A percentile compares a stretch with the other conserved stretches of the same genome.
Conservation (phyloP, 2,329 filamentous ascomycete species). For the Fusarium sp. region DNA sequence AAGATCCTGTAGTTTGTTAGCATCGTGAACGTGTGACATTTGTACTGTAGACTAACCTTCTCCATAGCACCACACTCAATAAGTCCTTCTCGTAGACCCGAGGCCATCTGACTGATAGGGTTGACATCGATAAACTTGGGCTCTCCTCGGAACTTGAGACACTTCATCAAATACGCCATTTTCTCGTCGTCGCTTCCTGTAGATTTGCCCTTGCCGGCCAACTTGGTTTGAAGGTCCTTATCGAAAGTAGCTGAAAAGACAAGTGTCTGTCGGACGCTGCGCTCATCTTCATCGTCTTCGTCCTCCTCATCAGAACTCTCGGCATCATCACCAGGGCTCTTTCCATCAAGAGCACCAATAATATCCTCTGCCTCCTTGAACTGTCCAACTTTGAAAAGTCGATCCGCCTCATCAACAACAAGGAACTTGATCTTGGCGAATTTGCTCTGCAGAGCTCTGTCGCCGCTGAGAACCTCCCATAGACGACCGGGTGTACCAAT, state of each 20-base stretch:
- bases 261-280: conserved; percentile 76
- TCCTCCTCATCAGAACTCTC: conserved; percentile 63
- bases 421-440: conserved; percentile 83
- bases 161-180: conserved; percentile 92
- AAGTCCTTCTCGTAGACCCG: conserved; percentile 85
- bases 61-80: conserved; percentile 94
- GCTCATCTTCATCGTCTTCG: conserved; percentile 59
- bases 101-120: conserved; percentile 88
- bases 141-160: conserved; percentile 86
- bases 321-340: conserved; percentile 70
- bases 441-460: conserved; percentile 73
- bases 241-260: conserved; percentile 98
- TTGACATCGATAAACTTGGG: conserved; percentile 95
- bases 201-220: conserved; percentile 77
- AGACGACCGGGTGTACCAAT: conserved; percentile 91
- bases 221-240: conserved; percentile 88
- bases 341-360: conserved; percentile 79
- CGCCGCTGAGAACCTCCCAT: conserved; percentile 91
- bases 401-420: conserved; percentile 93
- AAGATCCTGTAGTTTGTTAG: conserved; percentile 71
- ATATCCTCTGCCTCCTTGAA: conserved; percentile 96
- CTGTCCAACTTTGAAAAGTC: conserved; percentile 89
- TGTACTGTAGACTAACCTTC: conserved; percentile 70
- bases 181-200: conserved; percentile 77
- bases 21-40: neutral